A percentile compares a stretch with the other conserved stretches of the same genome.
These are phyloP conservation scores for Amphicarpaea edgeworthii DNA, from an alignment of 306 rosid species.

Conservation along the genomic window DNA sequence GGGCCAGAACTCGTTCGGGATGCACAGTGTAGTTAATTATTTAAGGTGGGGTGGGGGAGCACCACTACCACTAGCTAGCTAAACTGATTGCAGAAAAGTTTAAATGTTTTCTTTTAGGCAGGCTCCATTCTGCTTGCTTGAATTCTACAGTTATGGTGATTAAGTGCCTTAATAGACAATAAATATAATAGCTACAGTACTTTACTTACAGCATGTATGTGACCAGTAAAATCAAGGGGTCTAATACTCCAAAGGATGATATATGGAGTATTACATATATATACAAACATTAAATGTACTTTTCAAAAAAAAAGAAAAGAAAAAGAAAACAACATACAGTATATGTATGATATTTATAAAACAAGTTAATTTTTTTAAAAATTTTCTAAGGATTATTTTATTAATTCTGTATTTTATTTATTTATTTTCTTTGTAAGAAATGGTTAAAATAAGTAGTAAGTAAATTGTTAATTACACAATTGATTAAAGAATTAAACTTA, in stretches of 20 bases:
- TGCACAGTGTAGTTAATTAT: background rate
- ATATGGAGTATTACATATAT: no score
- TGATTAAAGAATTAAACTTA: no score
- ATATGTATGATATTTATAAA: no score
- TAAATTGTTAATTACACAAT: no score
- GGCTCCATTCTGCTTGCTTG: background rate
- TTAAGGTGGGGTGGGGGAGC: background rate
- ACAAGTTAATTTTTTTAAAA: no score
- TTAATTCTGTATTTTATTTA: no score
- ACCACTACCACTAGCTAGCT: no score
- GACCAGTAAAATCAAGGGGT: no score
- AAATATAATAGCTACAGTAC: background rate
- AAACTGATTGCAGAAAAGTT: background rate
- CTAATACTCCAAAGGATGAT: no score
- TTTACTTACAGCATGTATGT: no score
- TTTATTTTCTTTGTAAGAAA: background rate
- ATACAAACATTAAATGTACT: background rate
- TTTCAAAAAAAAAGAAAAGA: background rate
- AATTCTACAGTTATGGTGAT: background rate
- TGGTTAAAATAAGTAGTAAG: no score
- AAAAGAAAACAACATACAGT: background rate
- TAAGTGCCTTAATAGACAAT: background rate
- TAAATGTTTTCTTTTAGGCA: background rate
- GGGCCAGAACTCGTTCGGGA: background rate
- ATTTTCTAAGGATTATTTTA: no score